These are phyloP conservation scores for Dispira simplex DNA, from an alignment of 192 early-diverging fungal species.

Conservation along the genomic window DNA sequence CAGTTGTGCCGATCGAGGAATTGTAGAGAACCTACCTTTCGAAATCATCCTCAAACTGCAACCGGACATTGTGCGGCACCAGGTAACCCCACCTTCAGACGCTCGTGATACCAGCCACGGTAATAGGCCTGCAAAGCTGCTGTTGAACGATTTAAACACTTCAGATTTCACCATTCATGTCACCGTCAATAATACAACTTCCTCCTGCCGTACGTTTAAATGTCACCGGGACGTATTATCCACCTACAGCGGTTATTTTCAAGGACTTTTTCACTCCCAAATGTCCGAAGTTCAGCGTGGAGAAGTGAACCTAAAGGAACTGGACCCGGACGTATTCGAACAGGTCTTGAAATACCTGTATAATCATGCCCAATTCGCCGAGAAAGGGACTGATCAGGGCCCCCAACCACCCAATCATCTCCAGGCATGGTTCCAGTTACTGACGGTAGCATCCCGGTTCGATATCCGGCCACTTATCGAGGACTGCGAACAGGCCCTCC, in stretches of 20 bases:
- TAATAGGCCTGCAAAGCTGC: background rate
- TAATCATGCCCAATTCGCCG: background rate
- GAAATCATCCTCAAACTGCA: slow-evolving; percentile 25
- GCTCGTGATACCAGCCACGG: background rate
- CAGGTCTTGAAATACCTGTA: background rate
- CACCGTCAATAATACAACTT: background rate
- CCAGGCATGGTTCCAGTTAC: background rate
- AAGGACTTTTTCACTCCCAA: background rate
- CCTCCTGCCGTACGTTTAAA: background rate
- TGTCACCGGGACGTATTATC: background rate
- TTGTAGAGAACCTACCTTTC: slow-evolving; percentile 20
- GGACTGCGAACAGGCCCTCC: slow-evolving; percentile 5
- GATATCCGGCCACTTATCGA: background rate
- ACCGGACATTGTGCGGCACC: slow-evolving; percentile 12
- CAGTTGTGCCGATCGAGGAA: slow-evolving; percentile 17
- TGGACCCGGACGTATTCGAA: background rate
- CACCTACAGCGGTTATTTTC: background rate
- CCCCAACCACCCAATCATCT: background rate
- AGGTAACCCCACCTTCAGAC: background rate
- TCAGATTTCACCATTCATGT: background rate
- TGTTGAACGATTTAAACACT: background rate
- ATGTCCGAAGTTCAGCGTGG: no score
- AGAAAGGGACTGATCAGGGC: background rate
- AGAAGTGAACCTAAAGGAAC: no score
- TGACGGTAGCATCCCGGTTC: background rate